Evolutionary conservation across 1,284 basidiomycete species (phyloP).

Genomic region (Tylopilus sp.): DNA sequence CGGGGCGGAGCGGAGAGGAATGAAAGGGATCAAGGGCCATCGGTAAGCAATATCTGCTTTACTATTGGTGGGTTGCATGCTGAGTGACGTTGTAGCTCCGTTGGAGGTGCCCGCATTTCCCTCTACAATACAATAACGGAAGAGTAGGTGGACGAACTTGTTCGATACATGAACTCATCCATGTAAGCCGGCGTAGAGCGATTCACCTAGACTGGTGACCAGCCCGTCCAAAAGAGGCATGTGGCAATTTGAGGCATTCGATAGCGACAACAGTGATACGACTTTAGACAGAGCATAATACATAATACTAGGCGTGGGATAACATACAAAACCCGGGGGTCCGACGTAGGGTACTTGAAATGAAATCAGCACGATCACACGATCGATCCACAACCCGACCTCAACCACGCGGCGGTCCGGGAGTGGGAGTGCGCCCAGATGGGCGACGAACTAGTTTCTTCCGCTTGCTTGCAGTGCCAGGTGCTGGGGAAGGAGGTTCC

Average conservation of each 20-base stretch:
- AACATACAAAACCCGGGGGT: slow-evolving; percentile 28
- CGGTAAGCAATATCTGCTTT: slow-evolving; percentile 52
- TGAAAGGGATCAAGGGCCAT: slow-evolving; percentile 89
- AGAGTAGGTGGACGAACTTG: slow-evolving; percentile 59
- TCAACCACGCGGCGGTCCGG: slow-evolving; percentile 24
- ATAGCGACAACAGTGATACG: slow-evolving; percentile 15
- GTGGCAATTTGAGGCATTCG: too few species aligned
- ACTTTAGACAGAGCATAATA: slow-evolving; percentile 17
- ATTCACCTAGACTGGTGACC: too few species aligned
- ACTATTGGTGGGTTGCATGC: neutral
- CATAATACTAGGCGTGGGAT: slow-evolving; percentile 30
- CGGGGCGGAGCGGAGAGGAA: slow-evolving; percentile 71
- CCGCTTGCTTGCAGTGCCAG: slow-evolving; percentile 24
- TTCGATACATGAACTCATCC: slow-evolving; percentile 61
- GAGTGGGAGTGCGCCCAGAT: slow-evolving; percentile 27
- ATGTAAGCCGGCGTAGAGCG: too few species aligned
- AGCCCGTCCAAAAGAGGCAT: too few species aligned
- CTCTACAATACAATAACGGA: slow-evolving; percentile 94
- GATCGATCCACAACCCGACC: neutral
- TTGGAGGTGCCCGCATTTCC: slow-evolving; percentile 83
- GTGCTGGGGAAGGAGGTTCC: slow-evolving; percentile 38
- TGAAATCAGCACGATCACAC: neutral
- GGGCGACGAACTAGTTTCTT: slow-evolving; percentile 31
- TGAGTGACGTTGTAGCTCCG: slow-evolving; percentile 41
- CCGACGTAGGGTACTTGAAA: slow-evolving; percentile 25